Evolutionary conservation across 345 rosid species (phyloP).

Genomic region (Lepidium africanum): DNA sequence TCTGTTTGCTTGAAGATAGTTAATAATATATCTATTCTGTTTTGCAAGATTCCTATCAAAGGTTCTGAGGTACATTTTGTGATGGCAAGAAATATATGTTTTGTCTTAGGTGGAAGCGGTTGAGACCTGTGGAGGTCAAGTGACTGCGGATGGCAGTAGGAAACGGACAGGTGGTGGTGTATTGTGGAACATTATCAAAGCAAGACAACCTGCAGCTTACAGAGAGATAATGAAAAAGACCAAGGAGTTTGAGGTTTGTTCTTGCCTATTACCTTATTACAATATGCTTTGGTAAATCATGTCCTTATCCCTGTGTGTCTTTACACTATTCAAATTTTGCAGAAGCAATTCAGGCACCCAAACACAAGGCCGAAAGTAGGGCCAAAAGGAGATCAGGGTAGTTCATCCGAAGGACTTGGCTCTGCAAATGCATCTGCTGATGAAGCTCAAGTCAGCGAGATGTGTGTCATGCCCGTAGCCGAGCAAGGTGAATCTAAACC

Average conservation of each 20-base stretch:
- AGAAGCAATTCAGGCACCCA: slow-evolving; percentile 81
- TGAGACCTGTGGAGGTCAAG: slow-evolving; percentile 92
- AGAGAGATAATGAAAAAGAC: slow-evolving; percentile 79
- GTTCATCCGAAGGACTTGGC: slow-evolving; percentile 24
- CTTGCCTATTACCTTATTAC: slow-evolving; percentile 4
- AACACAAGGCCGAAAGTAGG: slow-evolving; percentile 26
- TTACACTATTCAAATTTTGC: slow-evolving; percentile 19
- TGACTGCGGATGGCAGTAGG: slow-evolving; percentile 81
- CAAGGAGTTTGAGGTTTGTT: slow-evolving; percentile 81
- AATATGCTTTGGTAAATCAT: background rate
- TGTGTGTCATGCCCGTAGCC: slow-evolving; percentile 16
- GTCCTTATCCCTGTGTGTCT: background rate
- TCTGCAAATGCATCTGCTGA: slow-evolving; percentile 18
- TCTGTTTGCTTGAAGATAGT: slow-evolving; percentile 6
- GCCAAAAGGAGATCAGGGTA: slow-evolving; percentile 25
- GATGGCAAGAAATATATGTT: slow-evolving; percentile 1
- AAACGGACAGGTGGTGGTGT: slow-evolving; percentile 78
- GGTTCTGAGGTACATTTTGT: slow-evolving; percentile 5
- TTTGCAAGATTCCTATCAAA: background rate
- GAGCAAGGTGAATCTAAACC: slow-evolving; percentile 25
- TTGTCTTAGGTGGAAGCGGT: slow-evolving; percentile 65
- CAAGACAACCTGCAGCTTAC: slow-evolving; percentile 62
- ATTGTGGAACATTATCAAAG: slow-evolving; percentile 79
- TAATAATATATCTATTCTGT: background rate
- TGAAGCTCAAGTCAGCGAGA: slow-evolving; percentile 19